Percentiles rank a stretch among this genome's conserved stretches.
phyloP scores from a whole-genome alignment of 2,329 filamentous ascomycete species.

The Albifimbria verrucaria region DNA sequence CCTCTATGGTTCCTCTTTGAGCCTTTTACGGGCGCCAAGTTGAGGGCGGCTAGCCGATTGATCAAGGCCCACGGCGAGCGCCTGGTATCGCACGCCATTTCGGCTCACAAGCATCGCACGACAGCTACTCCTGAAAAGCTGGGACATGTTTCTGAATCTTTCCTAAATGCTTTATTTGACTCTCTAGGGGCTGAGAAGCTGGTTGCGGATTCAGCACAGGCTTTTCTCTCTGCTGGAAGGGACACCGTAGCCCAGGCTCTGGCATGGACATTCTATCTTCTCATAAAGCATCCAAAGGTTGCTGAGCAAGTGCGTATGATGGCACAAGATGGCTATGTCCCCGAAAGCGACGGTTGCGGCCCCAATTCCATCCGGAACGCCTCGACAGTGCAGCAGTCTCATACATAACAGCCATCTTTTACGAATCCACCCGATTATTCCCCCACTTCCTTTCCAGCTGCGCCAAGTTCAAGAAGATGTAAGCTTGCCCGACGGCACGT shows the following conservation, averaged over 20 bases:
- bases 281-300: conserved; percentile 48
- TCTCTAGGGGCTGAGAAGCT: conserved; percentile 48
- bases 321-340: neutral
- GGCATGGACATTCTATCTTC: conserved; percentile 61
- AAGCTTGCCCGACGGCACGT: conserved; percentile 59
- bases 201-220: conserved; percentile 62
- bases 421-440: conserved; percentile 59
- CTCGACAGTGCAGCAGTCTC: conserved; percentile 44
- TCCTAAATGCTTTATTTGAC: conserved; percentile 60
- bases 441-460: conserved; percentile 64
- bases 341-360: neutral
- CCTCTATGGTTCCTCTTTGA: conserved; percentile 61
- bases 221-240: conserved; percentile 62
- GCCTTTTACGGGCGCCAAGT: conserved; percentile 38
- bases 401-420: conserved; percentile 58
- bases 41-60: conserved; percentile 45
- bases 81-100: conserved; percentile 54
- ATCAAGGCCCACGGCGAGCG: conserved; percentile 52
- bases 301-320: conserved; percentile 30
- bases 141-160: conserved; percentile 44
- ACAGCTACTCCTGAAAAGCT: conserved; percentile 1
- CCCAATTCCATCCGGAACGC: conserved; percentile 16
- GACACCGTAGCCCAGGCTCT: conserved; percentile 64
- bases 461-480: conserved; percentile 54
- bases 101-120: conserved; percentile 27